Percentiles rank a stretch among this genome's conserved stretches.
Conservation (phyloP, 1,284 basidiomycete genomes). For the Crepidotus sp. region DNA sequence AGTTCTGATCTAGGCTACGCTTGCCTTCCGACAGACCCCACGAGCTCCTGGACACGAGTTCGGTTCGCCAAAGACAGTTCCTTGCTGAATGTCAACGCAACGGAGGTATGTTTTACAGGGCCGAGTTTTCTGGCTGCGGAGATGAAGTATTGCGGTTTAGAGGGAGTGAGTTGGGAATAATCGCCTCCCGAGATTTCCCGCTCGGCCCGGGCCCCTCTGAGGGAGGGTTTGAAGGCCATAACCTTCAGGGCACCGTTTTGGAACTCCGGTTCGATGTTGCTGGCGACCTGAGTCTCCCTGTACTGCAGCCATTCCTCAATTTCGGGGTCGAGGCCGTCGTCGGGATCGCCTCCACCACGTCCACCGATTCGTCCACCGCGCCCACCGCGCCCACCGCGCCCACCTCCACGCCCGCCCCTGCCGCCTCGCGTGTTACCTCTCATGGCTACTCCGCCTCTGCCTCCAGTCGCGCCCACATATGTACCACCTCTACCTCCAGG, state of each 20-base stretch:
- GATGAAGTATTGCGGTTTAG: conserved; percentile 19
- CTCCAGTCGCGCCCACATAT: not conserved
- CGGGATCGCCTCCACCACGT: not conserved
- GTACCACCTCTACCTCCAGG: not conserved
- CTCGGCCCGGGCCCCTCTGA: conserved; percentile 12
- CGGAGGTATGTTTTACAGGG: conserved; percentile 33
- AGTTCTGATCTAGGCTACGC: not conserved
- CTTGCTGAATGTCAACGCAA: conserved; percentile 35
- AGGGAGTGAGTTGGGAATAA: conserved; percentile 38
- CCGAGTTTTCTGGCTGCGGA: conserved; percentile 25
- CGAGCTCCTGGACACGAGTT: conserved; percentile 24
- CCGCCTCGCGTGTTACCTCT: conserved; percentile 6
- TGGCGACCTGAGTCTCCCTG: conserved; percentile 1
- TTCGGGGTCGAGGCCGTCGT: not conserved
- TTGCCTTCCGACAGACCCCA: conserved; percentile 19
- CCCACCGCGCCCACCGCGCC: not conserved
- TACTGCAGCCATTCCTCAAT: conserved; percentile 10
- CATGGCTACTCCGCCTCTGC: not conserved
- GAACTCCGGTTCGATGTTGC: conserved; percentile 3
- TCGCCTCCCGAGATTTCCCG: conserved; percentile 37
- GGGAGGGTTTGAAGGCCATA: not conserved
- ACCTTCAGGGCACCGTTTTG: not conserved
- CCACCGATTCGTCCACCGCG: not conserved
- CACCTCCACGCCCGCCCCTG: not conserved
- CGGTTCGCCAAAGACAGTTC: conserved; percentile 32